Evolutionary conservation across 2,329 filamentous ascomycete species (phyloP).

Genomic region (Diaporthe caulivora): DNA sequence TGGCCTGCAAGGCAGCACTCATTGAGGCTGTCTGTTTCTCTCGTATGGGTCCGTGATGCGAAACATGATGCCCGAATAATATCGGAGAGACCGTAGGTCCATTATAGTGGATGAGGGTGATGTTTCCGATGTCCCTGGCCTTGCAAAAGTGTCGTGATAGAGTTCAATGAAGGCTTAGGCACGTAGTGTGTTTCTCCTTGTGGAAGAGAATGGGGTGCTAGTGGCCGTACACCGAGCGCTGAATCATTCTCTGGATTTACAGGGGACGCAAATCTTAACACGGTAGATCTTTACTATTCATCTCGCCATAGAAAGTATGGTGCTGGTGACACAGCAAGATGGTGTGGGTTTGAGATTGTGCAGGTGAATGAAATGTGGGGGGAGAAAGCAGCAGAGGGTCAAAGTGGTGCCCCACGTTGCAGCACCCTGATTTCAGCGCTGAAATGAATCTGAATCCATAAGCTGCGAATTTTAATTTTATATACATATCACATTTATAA

Average conservation of each 20-base stretch:
- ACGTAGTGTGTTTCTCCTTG: not conserved
- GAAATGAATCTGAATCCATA: no score
- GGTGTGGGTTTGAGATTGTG: not conserved
- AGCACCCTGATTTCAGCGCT: no score
- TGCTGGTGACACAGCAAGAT: not conserved
- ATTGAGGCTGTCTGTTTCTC: not conserved
- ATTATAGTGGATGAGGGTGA: not conserved
- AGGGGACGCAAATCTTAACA: not conserved
- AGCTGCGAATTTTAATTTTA: no score
- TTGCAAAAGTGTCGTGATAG: not conserved
- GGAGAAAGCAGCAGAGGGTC: not conserved
- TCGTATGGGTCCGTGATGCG: not conserved
- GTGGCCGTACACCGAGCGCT: not conserved
- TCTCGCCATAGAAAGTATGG: conserved; percentile 12
- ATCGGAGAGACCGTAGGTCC: not conserved
- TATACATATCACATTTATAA: no score
- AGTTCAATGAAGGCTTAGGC: not conserved
- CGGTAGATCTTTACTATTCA: not conserved
- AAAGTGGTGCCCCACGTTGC: not conserved
- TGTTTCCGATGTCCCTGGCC: not conserved
- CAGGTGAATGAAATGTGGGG: conserved; percentile 28
- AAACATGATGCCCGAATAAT: not conserved
- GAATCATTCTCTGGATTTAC: not conserved
- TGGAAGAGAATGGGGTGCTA: not conserved
- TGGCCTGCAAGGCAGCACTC: not conserved